Percentiles rank a stretch among this genome's conserved stretches.
Conservation (phyloP, 306 rosid species). For the Luffa acutangula region DNA sequence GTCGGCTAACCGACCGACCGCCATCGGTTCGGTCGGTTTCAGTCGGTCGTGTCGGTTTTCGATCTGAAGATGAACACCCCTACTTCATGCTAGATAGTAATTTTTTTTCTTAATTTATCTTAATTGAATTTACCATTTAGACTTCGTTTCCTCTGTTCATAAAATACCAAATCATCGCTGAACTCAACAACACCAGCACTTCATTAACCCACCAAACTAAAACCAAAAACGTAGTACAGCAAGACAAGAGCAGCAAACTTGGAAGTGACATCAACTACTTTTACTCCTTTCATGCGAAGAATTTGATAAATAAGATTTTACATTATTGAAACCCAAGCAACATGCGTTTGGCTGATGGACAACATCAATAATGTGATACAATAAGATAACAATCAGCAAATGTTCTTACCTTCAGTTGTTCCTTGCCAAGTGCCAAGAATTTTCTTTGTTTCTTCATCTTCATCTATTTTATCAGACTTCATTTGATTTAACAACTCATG, state of each 20-base stretch:
- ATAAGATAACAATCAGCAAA: not conserved
- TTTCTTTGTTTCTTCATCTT: slow-evolving; percentile 28
- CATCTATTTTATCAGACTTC: slow-evolving; percentile 39
- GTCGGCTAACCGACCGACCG: too few relatives aligned
- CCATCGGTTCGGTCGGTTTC: too few relatives aligned
- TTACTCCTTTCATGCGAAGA: not conserved
- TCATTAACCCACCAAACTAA: not conserved
- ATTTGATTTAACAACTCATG: slow-evolving; percentile 32
- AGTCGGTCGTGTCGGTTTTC: too few relatives aligned
- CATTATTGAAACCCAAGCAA: not conserved
- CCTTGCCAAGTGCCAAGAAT: slow-evolving; percentile 22
- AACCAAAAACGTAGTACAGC: not conserved
- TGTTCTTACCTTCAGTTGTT: not conserved
- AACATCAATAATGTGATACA: not conserved
- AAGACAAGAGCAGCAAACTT: not conserved
- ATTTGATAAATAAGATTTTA: not conserved
- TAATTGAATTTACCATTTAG: not conserved
- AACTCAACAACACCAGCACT: not conserved
- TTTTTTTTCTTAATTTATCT: too few relatives aligned
- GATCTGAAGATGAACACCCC: too few relatives aligned
- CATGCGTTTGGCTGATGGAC: not conserved
- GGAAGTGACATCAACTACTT: not conserved
- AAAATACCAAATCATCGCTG: not conserved
- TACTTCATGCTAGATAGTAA: too few relatives aligned
- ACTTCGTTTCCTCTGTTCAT: not conserved